Percentiles rank a stretch among this genome's conserved stretches.
These are phyloP conservation scores for Oryza meyeriana DNA, from an alignment of 176 grass and related monocot species.

Conservation along the genomic window DNA sequence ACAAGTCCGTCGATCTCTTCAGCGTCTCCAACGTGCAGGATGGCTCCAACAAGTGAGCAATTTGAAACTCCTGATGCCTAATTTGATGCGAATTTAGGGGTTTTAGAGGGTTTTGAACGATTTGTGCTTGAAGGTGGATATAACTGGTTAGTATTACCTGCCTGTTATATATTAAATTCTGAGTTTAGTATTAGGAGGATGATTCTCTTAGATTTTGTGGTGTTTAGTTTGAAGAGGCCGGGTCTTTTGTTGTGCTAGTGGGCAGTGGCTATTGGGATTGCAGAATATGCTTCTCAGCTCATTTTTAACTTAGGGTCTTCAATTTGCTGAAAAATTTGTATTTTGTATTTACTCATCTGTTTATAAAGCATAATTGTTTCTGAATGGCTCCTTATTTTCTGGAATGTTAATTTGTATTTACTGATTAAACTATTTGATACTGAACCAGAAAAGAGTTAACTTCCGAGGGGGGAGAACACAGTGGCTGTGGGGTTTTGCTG, in stretches of 20 bases:
- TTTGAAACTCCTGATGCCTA: neutral
- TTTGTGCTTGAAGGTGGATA: neutral
- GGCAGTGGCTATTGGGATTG: neutral
- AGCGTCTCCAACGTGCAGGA: conserved; percentile 92
- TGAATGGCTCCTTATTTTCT: neutral
- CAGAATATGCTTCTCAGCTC: neutral
- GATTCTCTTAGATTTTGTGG: neutral
- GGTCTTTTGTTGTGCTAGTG: neutral
- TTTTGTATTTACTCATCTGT: neutral
- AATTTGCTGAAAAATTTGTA: neutral
- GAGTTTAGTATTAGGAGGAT: neutral
- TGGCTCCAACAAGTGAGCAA: conserved; percentile 68
- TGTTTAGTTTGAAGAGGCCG: neutral
- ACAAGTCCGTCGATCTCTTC: conserved; percentile 81
- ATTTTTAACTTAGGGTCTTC: neutral
- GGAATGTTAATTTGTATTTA: neutral
- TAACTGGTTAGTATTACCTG: neutral
- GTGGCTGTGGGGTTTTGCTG: too few relatives aligned
- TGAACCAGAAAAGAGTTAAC: too few relatives aligned
- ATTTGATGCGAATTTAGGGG: neutral
- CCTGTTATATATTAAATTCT: neutral
- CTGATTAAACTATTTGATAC: neutral
- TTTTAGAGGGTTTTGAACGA: neutral
- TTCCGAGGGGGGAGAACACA: too few relatives aligned
- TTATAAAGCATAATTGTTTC: neutral